phyloP scores from a whole-genome alignment of 352 stramenopile genomes.

The Globisporangium megalacanthum region DNA sequence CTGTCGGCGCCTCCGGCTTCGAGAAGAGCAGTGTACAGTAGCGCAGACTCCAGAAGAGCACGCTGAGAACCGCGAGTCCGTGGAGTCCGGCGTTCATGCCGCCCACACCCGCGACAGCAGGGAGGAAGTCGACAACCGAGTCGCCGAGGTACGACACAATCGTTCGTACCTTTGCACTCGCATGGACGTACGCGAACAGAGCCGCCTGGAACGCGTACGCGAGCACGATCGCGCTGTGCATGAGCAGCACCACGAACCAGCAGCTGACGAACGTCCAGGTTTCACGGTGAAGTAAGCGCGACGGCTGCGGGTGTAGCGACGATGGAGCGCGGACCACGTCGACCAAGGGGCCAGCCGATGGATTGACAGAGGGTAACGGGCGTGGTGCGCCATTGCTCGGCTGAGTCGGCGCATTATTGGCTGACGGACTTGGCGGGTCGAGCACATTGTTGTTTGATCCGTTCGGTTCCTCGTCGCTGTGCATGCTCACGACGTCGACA shows the following conservation, averaged over 20 bases:
- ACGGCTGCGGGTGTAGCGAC: background rate
- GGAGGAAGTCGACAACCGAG: conserved; percentile 5
- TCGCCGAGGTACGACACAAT: conserved; percentile 3
- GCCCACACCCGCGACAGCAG: background rate
- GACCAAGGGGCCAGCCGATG: background rate
- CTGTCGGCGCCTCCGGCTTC: background rate
- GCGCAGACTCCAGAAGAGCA: conserved; percentile 6
- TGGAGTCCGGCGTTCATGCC: conserved; percentile 3
- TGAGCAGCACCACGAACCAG: conserved; percentile 2
- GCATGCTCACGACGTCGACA: too few species aligned
- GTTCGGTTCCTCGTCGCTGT: too few species aligned
- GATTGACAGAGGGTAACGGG: too few species aligned
- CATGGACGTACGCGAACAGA: conserved; percentile 5
- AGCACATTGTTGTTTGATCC: too few species aligned
- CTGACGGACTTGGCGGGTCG: too few species aligned
- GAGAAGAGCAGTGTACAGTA: conserved; percentile 4
- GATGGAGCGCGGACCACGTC: background rate
- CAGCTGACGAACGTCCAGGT: conserved; percentile 4
- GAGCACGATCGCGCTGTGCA: conserved; percentile 1
- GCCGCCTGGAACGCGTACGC: conserved; percentile 2
- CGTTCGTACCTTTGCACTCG: background rate
- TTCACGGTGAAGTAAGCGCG: background rate
- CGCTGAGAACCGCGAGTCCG: background rate
- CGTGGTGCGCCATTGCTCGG: too few species aligned
- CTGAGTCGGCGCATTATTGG: too few species aligned